Percentiles rank a stretch among this genome's conserved stretches.
Conservation (phyloP, 352 stramenopile species). For the Globisporangium recalcitrans region DNA sequence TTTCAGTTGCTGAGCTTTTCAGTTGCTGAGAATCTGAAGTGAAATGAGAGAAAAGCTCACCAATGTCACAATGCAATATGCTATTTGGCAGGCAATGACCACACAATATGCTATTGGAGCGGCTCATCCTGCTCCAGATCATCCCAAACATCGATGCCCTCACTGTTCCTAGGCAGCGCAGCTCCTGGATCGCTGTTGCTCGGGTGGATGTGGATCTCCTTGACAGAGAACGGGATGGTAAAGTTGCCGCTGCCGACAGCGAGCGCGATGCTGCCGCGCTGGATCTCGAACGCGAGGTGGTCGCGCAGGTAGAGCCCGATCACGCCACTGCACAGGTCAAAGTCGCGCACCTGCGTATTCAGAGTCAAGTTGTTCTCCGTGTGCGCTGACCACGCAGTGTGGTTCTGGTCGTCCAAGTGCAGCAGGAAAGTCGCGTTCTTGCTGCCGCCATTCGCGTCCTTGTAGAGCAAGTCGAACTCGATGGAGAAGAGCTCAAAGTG, state of each 20-base stretch:
- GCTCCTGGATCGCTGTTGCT: conserved; percentile 1
- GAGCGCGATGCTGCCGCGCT: conserved; percentile 51
- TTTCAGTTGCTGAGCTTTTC: neutral
- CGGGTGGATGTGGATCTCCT: conserved; percentile 62
- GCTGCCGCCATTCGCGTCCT: conserved; percentile 21
- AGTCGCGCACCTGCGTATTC: conserved; percentile 43
- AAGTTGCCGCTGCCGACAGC: conserved; percentile 59
- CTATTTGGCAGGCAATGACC: neutral
- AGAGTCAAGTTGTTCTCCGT: conserved; percentile 65
- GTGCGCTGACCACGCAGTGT: conserved; percentile 54
- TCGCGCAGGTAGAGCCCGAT: conserved; percentile 63
- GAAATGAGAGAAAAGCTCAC: neutral
- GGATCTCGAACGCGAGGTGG: conserved; percentile 60
- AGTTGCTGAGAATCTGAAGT: conserved; percentile 7
- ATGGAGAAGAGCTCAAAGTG: conserved; percentile 65
- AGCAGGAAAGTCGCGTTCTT: conserved; percentile 30
- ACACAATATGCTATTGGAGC: conserved; percentile 3
- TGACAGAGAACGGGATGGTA: conserved; percentile 63
- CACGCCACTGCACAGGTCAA: conserved; percentile 57
- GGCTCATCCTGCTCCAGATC: neutral
- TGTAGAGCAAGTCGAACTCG: conserved; percentile 68
- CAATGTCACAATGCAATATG: neutral
- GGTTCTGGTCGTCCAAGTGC: conserved; percentile 45
- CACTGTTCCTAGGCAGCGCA: neutral
- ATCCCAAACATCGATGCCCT: neutral